phyloP scores from a whole-genome alignment of 345 rosid genomes.

The Hirschfeldia incana region DNA sequence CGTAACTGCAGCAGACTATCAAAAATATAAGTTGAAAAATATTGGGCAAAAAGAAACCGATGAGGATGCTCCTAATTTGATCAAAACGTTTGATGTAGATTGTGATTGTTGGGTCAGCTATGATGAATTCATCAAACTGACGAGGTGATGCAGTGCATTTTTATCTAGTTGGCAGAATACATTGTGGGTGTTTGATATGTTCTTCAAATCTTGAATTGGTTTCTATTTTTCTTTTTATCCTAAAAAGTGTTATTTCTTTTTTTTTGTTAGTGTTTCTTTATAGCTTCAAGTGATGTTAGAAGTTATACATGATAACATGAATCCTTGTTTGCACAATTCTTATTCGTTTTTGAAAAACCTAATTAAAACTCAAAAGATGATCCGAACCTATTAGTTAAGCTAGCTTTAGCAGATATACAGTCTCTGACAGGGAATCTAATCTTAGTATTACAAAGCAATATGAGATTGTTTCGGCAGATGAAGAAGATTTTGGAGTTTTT shows the following conservation, averaged over 20 bases:
- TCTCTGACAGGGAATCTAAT: too few species aligned
- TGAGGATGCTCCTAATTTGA: conserved; percentile 55
- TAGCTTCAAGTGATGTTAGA: not conserved
- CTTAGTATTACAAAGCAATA: too few species aligned
- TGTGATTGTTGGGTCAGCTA: conserved; percentile 33
- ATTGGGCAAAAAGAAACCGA: conserved; percentile 51
- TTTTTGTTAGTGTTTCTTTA: not conserved
- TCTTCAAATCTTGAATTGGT: not conserved
- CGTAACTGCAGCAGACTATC: conserved; percentile 46
- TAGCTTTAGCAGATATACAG: too few species aligned
- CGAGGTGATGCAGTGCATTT: conserved; percentile 39
- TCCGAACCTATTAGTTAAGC: too few species aligned
- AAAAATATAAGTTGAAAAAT: conserved; percentile 42
- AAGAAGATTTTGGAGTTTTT: too few species aligned
- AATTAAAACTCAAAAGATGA: too few species aligned
- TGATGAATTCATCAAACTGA: conserved; percentile 43
- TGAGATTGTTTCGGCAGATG: too few species aligned
- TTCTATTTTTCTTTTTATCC: not conserved
- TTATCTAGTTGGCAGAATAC: conserved; percentile 30
- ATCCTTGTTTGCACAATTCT: too few species aligned
- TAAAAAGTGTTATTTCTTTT: not conserved
- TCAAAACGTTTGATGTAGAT: conserved; percentile 51
- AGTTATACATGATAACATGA: not conserved
- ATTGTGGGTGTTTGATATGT: not conserved
- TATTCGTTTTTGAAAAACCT: too few species aligned